Percentiles rank a stretch among this genome's conserved stretches.
These are phyloP conservation scores for Magnaporthales sp. DNA, from an alignment of 2,329 filamentous ascomycete genomes.

Conservation along the genomic window DNA sequence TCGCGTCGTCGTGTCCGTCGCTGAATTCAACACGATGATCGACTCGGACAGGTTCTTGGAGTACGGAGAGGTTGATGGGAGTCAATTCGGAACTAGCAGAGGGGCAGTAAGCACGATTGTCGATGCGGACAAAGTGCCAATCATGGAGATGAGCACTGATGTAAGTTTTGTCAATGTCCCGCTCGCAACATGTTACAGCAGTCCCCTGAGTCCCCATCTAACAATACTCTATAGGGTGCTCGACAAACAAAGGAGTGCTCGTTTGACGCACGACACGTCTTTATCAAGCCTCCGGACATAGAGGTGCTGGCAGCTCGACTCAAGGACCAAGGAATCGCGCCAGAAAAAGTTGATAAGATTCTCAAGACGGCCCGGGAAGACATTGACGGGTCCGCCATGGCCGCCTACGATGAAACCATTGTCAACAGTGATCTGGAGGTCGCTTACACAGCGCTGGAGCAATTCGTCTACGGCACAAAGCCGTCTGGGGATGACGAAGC, in stretches of 20 bases:
- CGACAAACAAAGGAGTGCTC: slow-evolving; percentile 49
- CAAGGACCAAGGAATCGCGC: slow-evolving; percentile 29
- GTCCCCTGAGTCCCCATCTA: not conserved
- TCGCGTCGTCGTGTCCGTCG: slow-evolving; percentile 43
- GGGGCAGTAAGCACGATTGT: slow-evolving; percentile 42
- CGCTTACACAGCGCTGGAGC: slow-evolving; percentile 38
- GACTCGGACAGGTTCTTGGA: slow-evolving; percentile 53
- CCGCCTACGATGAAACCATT: slow-evolving; percentile 39
- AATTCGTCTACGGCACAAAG: slow-evolving; percentile 33
- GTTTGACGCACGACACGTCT: slow-evolving; percentile 46
- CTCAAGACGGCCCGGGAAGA: slow-evolving; percentile 29
- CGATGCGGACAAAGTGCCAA: slow-evolving; percentile 49
- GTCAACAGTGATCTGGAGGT: slow-evolving; percentile 41
- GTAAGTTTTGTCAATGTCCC: slow-evolving; percentile 27
- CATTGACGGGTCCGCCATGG: slow-evolving; percentile 33
- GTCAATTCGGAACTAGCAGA: slow-evolving; percentile 47
- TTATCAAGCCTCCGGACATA: slow-evolving; percentile 35
- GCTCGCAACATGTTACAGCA: not conserved
- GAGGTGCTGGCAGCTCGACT: slow-evolving; percentile 31
- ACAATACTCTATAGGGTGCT: slow-evolving; percentile 32
- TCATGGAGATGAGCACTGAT: slow-evolving; percentile 44
- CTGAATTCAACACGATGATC: slow-evolving; percentile 47
- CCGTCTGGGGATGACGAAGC: slow-evolving; percentile 2
- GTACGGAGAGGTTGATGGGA: slow-evolving; percentile 38
- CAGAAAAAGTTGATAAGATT: slow-evolving; percentile 36